Base-by-base conservation (phyloP, 768 basidiomycete genomes). In the Zangia roseola region DNA sequence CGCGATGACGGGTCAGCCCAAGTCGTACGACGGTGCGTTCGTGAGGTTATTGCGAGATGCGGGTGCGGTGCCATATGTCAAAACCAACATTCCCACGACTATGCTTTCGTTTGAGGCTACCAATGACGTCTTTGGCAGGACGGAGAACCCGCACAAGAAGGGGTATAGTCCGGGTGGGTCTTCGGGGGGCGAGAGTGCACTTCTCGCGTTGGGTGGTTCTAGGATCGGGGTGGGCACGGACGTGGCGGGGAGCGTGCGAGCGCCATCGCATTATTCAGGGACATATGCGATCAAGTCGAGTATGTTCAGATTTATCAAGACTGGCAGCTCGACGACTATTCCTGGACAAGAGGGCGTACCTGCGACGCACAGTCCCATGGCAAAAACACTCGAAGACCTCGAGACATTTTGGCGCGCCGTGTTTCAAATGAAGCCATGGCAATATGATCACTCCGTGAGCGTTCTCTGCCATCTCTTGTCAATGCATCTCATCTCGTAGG, bases 181-280 rank as follows among this genome's bases (percentile, higher is more conserved):
- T 0, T 80, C 80, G 0, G 83, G 86, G 2, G 86, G 86, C 6
- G 86, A 87, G 61, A 78, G 75, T 2, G 82, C 83, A 3, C 73
- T 86, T 0, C 70, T 87, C 16, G 83, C 84, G 0, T 69, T 76
- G 44, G 79, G 81, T 17, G 83, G 83, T 25, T 75, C 80, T 4
- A 73, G 81, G 40, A 71, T 84, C 19, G 84, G 84, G 1, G 70
- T 86, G 37, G 86, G 86, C 6, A 82, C 84, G 6, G 85, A 87
- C 49, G 82, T 87, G 19, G 85, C 80, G 10, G 87, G 86, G 3
- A 82, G 80, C 25, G 78, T 89, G 34, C 76, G 86, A 17, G 76
- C 76, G 8, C 86, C 86, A 3, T 77, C 85, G 1, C 79, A 84
- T 48, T 83, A 82, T 55, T 82, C 81, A 37, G 86, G 84, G 0